Evolutionary conservation across 1,284 basidiomycete species (phyloP).

Genomic region (Cryptococcus sp.): DNA sequence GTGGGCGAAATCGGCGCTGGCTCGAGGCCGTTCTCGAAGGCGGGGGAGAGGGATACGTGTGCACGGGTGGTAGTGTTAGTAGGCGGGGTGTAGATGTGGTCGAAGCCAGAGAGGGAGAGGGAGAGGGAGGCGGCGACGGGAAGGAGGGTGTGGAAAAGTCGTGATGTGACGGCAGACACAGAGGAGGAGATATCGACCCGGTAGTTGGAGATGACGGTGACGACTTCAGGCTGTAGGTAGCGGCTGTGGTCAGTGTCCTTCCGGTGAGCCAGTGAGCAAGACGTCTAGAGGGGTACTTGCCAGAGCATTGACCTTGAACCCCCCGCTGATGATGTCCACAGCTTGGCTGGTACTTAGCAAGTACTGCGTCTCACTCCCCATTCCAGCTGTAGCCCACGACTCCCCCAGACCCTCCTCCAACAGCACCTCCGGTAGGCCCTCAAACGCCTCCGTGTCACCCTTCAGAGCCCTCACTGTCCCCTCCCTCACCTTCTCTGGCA

Average conservation of each 20-base stretch:
- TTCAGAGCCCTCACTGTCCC: constrained; percentile 12
- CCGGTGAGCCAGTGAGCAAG: neutral
- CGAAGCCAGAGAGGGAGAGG: constrained; percentile 38
- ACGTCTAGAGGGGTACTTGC: constrained; percentile 11
- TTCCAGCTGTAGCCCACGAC: constrained; percentile 11
- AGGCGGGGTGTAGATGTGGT: constrained; percentile 19
- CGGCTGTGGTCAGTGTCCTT: neutral
- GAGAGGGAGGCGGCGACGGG: constrained; percentile 35
- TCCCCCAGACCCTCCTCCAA: constrained; percentile 14
- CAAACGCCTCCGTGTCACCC: constrained; percentile 33
- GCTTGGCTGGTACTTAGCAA: constrained; percentile 43
- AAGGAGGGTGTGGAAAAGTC: constrained; percentile 25
- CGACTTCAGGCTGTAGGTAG: constrained; percentile 34
- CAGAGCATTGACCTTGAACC: constrained; percentile 45
- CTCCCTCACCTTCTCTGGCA: constrained; percentile 24
- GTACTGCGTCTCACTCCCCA: constrained; percentile 17
- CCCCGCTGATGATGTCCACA: constrained; percentile 41
- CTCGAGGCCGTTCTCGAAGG: constrained; percentile 22
- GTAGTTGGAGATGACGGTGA: constrained; percentile 40
- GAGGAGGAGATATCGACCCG: constrained; percentile 39
- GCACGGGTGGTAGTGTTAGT: neutral
- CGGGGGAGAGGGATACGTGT: constrained; percentile 1
- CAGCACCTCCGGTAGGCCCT: constrained; percentile 24
- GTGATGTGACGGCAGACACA: constrained; percentile 28
- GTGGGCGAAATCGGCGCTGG: constrained; percentile 42